Percentiles rank a stretch among this genome's conserved stretches.
These are phyloP conservation scores for Drechmeria coniospora DNA, from an alignment of 2,329 filamentous ascomycete genomes.

Conservation along the genomic window DNA sequence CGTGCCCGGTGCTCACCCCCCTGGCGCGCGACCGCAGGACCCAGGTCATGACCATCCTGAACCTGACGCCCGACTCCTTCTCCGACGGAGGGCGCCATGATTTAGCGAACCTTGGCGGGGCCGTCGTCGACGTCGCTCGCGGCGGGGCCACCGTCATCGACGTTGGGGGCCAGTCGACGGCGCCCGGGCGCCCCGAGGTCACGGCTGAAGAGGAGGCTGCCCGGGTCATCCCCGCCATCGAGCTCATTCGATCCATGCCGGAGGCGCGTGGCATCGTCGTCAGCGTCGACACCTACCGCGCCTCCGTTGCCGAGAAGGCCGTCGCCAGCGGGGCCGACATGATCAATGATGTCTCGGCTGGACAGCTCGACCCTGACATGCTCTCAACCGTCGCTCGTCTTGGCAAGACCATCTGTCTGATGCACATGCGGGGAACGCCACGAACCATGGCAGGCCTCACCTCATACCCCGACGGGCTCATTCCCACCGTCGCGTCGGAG, in stretches of 20 bases:
- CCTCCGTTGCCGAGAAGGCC: constrained; percentile 63
- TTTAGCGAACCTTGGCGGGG: constrained; percentile 36
- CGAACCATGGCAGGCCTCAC: constrained; percentile 61
- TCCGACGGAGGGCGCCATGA: constrained; percentile 68
- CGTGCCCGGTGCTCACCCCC: constrained; percentile 39
- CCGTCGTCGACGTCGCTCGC: constrained; percentile 45
- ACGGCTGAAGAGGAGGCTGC: constrained; percentile 56
- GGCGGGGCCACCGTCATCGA: constrained; percentile 75
- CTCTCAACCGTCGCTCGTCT: constrained; percentile 62
- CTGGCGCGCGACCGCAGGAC: constrained; percentile 46
- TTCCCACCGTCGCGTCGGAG: constrained; percentile 50
- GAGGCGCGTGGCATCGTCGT: constrained; percentile 51
- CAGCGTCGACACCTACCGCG: constrained; percentile 86
- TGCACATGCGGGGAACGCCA: constrained; percentile 88
- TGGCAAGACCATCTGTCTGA: constrained; percentile 65
- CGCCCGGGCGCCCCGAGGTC: constrained; percentile 57
- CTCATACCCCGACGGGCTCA: constrained; percentile 52
- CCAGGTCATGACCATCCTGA: constrained; percentile 83
- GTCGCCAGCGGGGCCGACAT: constrained; percentile 72
- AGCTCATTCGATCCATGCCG: constrained; percentile 52
- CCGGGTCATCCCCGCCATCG: constrained; percentile 67
- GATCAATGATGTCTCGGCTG: constrained; percentile 87
- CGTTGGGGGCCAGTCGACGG: constrained; percentile 83
- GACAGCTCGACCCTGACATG: constrained; percentile 66
- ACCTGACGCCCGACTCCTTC: constrained; percentile 92